These are phyloP conservation scores for Bathelium albidoporum DNA, from an alignment of 495 filamentous ascomycete genomes.

Conservation along the genomic window DNA sequence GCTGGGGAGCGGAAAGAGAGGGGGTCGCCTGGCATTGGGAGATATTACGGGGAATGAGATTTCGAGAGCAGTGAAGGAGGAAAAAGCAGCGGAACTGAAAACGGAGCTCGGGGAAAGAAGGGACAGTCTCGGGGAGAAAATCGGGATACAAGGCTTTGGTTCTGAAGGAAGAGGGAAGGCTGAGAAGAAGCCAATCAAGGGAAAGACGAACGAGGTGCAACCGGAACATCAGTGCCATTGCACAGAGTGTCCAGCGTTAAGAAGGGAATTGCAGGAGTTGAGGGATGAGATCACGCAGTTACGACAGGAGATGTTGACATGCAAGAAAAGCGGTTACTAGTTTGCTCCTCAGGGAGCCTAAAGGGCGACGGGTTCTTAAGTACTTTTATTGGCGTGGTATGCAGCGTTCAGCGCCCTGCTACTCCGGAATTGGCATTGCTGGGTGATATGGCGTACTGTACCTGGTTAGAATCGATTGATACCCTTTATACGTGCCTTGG, in stretches of 20 bases:
- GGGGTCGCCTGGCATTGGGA: neutral
- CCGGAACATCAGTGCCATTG: neutral
- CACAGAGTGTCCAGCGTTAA: neutral
- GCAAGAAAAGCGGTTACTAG: neutral
- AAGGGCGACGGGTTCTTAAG: neutral
- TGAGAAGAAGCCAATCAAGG: no score
- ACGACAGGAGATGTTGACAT: neutral
- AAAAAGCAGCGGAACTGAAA: no score
- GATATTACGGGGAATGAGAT: neutral
- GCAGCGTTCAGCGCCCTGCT: neutral
- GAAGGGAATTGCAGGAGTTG: neutral
- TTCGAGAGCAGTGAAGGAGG: neutral
- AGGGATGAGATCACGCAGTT: neutral
- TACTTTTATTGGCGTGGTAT: neutral
- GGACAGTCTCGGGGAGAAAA: no score
- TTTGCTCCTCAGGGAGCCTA: neutral
- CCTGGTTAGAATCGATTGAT: neutral
- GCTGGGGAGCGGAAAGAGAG: neutral
- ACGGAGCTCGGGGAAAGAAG: no score
- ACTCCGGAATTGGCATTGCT: neutral
- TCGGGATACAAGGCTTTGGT: no score
- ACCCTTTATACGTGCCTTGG: neutral
- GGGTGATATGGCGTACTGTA: neutral
- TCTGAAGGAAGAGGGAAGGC: no score
- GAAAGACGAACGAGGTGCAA: neutral